Percentiles rank a stretch among this genome's conserved stretches.
phyloP scores from a whole-genome alignment of 1,284 basidiomycete genomes.

The Fomitopsis pinicola region DNA sequence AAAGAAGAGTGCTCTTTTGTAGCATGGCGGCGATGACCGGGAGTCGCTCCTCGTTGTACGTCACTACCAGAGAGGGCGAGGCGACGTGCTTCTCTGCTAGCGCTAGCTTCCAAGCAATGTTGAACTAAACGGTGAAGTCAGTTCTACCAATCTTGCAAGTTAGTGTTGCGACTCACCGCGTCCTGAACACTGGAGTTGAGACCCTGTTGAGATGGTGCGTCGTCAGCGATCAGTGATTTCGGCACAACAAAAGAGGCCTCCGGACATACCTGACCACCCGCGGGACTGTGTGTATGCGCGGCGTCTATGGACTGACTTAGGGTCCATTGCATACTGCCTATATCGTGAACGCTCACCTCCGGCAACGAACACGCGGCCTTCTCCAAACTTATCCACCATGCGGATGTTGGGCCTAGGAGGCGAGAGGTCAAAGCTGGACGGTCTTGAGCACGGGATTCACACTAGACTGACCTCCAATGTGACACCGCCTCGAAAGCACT shows the following conservation, averaged over 20 bases:
- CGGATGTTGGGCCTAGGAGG: slow-evolving; percentile 31
- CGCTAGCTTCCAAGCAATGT: slow-evolving; percentile 27
- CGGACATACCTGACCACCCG: slow-evolving; percentile 24
- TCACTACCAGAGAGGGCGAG: slow-evolving; percentile 15
- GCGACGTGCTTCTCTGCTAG: slow-evolving; percentile 17
- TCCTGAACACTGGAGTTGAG: slow-evolving; percentile 7
- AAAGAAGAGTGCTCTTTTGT: slow-evolving; percentile 7
- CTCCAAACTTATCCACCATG: slow-evolving; percentile 31
- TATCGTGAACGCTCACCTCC: slow-evolving; percentile 15
- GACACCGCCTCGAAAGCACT: slow-evolving; percentile 5
- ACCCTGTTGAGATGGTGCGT: background rate
- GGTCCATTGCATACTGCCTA: no score
- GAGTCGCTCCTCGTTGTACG: slow-evolving; percentile 22
- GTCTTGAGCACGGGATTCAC: no score
- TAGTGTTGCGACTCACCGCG: background rate
- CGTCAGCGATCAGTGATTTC: background rate
- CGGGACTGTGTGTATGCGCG: slow-evolving; percentile 23
- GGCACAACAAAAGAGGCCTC: background rate
- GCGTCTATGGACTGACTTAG: slow-evolving; percentile 7
- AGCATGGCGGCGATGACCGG: slow-evolving; percentile 25
- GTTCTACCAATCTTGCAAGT: background rate
- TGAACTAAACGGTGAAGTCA: slow-evolving; percentile 15
- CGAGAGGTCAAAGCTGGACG: background rate
- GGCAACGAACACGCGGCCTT: slow-evolving; percentile 32
- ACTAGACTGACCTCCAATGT: slow-evolving; percentile 4